A percentile compares a stretch with the other conserved stretches of the same genome.
Evolutionary conservation across 257 asterid genomes (phyloP).

Genomic region (Handroanthus guayacan): DNA sequence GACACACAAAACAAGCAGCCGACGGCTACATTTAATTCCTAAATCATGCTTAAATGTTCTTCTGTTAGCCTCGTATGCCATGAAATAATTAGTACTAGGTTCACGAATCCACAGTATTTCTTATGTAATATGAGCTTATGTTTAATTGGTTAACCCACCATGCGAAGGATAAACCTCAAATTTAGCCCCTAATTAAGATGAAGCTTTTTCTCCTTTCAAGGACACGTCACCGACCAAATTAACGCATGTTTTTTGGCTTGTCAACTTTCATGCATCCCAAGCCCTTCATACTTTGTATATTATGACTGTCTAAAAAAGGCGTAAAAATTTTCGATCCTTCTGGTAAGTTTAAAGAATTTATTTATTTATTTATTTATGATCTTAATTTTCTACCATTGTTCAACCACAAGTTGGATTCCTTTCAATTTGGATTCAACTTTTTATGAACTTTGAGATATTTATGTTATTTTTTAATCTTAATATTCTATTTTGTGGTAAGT

Average conservation of each 20-base stretch:
- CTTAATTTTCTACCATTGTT: background rate
- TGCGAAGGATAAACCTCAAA: constrained; percentile 1
- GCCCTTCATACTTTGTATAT: too few relatives aligned
- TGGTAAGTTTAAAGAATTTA: background rate
- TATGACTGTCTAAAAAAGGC: too few relatives aligned
- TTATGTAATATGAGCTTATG: background rate
- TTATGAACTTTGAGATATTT: too few relatives aligned
- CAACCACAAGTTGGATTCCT: background rate
- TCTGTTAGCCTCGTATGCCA: background rate
- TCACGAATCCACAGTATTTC: constrained; percentile 26
- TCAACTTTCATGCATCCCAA: background rate
- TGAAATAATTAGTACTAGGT: constrained; percentile 6
- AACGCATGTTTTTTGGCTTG: background rate
- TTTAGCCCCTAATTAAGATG: background rate
- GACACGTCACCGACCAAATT: background rate
- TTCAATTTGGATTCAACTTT: background rate
- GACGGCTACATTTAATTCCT: background rate
- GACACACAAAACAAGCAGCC: background rate
- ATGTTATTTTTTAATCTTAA: background rate
- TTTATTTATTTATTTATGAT: background rate
- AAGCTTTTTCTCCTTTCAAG: background rate
- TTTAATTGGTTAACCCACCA: constrained; percentile 2
- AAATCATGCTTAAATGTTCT: background rate
- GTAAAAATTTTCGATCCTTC: too few relatives aligned
- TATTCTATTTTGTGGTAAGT: background rate